Conservation (phyloP, 805 yeast species). For the Ogataea wickerhamii region DNA sequence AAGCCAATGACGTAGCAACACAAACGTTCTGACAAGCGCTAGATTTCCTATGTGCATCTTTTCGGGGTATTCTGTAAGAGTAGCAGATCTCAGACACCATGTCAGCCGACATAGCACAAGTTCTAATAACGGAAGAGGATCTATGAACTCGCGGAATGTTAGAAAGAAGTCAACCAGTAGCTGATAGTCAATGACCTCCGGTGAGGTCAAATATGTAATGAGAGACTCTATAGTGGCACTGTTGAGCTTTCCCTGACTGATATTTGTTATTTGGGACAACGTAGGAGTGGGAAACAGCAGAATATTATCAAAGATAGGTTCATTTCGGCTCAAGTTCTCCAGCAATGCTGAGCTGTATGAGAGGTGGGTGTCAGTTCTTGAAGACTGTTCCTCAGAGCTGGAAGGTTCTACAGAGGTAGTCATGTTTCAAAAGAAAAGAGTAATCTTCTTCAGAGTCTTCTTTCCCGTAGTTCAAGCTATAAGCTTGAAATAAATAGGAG, state of each 20-base stretch:
- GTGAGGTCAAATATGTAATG: slow-evolving; percentile 63
- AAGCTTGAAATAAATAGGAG: no score
- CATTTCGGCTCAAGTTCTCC: slow-evolving; percentile 29
- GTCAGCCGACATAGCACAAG: slow-evolving; percentile 59
- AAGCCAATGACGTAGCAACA: slow-evolving; percentile 84
- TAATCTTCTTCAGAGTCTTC: no score
- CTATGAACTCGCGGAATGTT: slow-evolving; percentile 69
- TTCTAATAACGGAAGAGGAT: slow-evolving; percentile 53
- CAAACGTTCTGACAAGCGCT: slow-evolving; percentile 78
- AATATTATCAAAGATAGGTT: slow-evolving; percentile 33
- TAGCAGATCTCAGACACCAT: slow-evolving; percentile 56
- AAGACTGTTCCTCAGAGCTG: no score
- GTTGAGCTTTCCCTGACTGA: slow-evolving; percentile 15
- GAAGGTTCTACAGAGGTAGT: no score
- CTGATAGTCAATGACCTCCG: slow-evolving; percentile 71
- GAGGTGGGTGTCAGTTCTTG: background rate
- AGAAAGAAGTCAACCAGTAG: slow-evolving; percentile 82
- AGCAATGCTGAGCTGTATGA: slow-evolving; percentile 15
- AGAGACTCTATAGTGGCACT: slow-evolving; percentile 39
- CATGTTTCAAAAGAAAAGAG: no score
- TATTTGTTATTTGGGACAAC: slow-evolving; percentile 31
- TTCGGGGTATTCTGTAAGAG: slow-evolving; percentile 16
- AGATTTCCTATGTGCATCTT: slow-evolving; percentile 53
- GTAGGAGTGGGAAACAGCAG: slow-evolving; percentile 32
- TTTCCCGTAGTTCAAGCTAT: no score